Conservation (phyloP, 805 yeast species). For the Maudiozyma bulderi region DNA sequence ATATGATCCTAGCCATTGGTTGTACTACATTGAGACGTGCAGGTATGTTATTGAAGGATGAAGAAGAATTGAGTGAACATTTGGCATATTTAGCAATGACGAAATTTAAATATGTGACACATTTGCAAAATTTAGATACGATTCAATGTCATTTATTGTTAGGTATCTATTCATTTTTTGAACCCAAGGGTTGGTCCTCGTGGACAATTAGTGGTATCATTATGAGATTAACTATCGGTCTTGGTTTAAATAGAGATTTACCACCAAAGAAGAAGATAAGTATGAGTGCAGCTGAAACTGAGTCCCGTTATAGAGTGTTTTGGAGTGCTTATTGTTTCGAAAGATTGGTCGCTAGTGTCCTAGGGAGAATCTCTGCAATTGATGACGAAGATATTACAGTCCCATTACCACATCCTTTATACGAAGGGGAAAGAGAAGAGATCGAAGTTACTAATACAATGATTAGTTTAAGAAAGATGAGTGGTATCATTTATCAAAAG, state of each 20-base stretch:
- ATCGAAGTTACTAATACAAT: conserved; percentile 34
- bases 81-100: conserved; percentile 36
- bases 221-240: conserved; percentile 35
- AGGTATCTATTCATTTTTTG: conserved; percentile 43
- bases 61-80: conserved; percentile 31
- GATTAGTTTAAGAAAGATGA: conserved; percentile 36
- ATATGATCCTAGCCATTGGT: conserved; percentile 47
- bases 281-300: conserved; percentile 30
- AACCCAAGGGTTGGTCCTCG: conserved; percentile 39
- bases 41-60: conserved; percentile 29
- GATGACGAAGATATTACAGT: conserved; percentile 43
- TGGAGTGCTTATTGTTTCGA: conserved; percentile 44
- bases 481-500: conserved; percentile 37
- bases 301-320: conserved; percentile 37
- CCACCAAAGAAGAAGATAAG: conserved; percentile 21
- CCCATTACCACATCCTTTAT: conserved; percentile 33
- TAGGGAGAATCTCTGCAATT: conserved; percentile 41
- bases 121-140: conserved; percentile 33
- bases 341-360: conserved; percentile 37
- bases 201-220: conserved; percentile 46
- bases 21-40: conserved; percentile 40
- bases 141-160: conserved; percentile 35
- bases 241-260: conserved; percentile 38
- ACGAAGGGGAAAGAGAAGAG: conserved; percentile 34
- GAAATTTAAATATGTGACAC: conserved; percentile 31